These are phyloP conservation scores for Cercophora newfieldiana DNA, from an alignment of 495 filamentous ascomycete species.

Conservation along the genomic window DNA sequence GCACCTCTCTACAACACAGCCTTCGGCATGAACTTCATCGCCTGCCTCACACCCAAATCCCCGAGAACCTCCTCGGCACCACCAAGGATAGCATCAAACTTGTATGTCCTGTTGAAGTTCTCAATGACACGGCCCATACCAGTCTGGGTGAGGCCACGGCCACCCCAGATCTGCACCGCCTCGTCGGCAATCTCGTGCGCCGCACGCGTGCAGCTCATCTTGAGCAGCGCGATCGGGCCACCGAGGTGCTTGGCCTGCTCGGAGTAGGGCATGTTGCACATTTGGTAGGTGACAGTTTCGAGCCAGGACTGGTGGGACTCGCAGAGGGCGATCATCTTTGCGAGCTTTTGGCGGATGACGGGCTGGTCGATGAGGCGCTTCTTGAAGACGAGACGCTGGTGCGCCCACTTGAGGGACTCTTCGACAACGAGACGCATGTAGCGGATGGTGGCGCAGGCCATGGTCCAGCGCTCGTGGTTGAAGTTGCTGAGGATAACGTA, in stretches of 20 bases:
- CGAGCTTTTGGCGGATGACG: slow-evolving; percentile 84
- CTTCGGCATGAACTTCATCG: slow-evolving; percentile 80
- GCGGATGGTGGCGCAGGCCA: slow-evolving; percentile 63
- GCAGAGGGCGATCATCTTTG: slow-evolving; percentile 81
- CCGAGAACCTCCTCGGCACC: slow-evolving; percentile 83
- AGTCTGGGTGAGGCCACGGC: slow-evolving; percentile 73
- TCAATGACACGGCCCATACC: slow-evolving; percentile 83
- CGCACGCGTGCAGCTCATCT: slow-evolving; percentile 72
- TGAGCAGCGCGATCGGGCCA: slow-evolving; percentile 81
- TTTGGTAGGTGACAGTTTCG: slow-evolving; percentile 79
- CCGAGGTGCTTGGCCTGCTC: slow-evolving; percentile 74
- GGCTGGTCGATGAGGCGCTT: slow-evolving; percentile 82
- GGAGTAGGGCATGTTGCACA: slow-evolving; percentile 80
- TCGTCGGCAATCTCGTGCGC: slow-evolving; percentile 83
- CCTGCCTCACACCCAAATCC: slow-evolving; percentile 80
- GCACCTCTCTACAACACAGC: slow-evolving; percentile 60
- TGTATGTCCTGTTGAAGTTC: slow-evolving; percentile 81
- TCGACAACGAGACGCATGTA: slow-evolving; percentile 70
- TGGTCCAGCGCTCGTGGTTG: slow-evolving; percentile 78
- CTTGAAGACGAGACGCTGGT: slow-evolving; percentile 83
- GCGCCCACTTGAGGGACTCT: slow-evolving; percentile 86
- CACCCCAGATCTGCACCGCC: slow-evolving; percentile 84
- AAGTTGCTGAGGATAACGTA: slow-evolving; percentile 87
- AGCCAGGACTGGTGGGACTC: slow-evolving; percentile 86
- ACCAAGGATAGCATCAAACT: slow-evolving; percentile 86